Conservation (phyloP, 345 rosid genomes). For the Eutrema yunnanense region DNA sequence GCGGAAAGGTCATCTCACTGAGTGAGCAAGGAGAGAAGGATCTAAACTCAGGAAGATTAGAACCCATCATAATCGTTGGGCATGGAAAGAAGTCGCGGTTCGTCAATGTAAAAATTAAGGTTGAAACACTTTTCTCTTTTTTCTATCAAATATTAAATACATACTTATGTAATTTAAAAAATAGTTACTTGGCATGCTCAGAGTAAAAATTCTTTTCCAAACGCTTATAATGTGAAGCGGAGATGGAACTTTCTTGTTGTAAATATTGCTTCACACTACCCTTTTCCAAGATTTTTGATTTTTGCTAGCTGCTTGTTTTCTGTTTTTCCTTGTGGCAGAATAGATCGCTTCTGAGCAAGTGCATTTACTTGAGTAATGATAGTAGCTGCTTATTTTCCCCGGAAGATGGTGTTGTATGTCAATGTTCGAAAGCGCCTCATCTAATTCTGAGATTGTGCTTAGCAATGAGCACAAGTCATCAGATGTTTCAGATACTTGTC, state of each 20-base stretch:
- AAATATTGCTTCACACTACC: not conserved
- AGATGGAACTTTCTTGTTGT: not conserved
- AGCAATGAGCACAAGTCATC: constrained; percentile 23
- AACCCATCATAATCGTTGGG: constrained; percentile 81
- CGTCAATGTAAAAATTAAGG: constrained; percentile 87
- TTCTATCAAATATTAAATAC: not conserved
- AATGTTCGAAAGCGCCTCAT: too few relatives aligned
- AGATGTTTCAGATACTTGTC: constrained; percentile 34
- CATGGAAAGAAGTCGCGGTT: constrained; percentile 89
- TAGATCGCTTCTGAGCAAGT: too few relatives aligned
- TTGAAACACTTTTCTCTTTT: constrained; percentile 23
- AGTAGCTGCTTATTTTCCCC: constrained; percentile 2
- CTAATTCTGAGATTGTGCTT: too few relatives aligned
- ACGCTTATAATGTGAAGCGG: constrained; percentile 5
- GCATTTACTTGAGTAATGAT: too few relatives aligned
- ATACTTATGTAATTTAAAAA: not conserved
- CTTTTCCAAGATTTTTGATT: constrained; percentile 7
- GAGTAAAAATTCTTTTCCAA: not conserved
- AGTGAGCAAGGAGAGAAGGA: constrained; percentile 53
- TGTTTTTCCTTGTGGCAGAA: constrained; percentile 46
- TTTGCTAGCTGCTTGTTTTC: too few relatives aligned
- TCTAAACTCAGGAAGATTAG: constrained; percentile 38
- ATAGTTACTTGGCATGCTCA: constrained; percentile 6
- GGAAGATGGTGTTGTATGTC: too few relatives aligned
- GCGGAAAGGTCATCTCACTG: constrained; percentile 68